These are phyloP conservation scores for Lepiota brunneoincarnata DNA, from an alignment of 768 basidiomycete genomes.

Conservation along the genomic window DNA sequence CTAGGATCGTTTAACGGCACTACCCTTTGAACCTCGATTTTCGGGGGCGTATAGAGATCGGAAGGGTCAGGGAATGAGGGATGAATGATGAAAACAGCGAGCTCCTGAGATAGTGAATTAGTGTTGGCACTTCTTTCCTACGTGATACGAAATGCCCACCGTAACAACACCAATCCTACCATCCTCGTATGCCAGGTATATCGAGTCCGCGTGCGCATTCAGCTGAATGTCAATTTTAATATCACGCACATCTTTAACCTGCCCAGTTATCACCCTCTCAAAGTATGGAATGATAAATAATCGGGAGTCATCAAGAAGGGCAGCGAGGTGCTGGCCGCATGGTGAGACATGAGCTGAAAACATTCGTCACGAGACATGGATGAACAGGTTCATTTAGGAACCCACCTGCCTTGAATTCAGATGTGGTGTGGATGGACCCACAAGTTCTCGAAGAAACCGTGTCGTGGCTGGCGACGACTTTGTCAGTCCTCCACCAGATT, in stretches of 20 bases:
- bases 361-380: background rate
- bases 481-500: too few species aligned
- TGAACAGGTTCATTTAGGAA: background rate
- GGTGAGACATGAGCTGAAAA: slow-evolving; percentile 42
- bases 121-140: background rate
- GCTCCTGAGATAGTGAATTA: background rate
- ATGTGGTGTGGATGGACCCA: too few species aligned
- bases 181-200: slow-evolving; percentile 47
- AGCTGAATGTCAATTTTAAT: slow-evolving; percentile 39
- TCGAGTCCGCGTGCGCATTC: slow-evolving; percentile 32
- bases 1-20: slow-evolving; percentile 26
- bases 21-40: slow-evolving; percentile 11
- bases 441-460: too few species aligned
- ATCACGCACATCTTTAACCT: slow-evolving; percentile 25
- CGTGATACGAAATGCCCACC: slow-evolving; percentile 24
- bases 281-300: slow-evolving; percentile 42
- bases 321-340: slow-evolving; percentile 46
- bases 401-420: slow-evolving; percentile 41
- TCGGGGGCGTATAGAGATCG: slow-evolving; percentile 4
- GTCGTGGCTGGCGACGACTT: too few species aligned
- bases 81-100: slow-evolving; percentile 19
- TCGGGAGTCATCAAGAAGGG: slow-evolving; percentile 34
- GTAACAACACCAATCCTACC: slow-evolving; percentile 45
- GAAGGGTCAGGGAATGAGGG: slow-evolving; percentile 7
- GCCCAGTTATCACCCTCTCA: slow-evolving; percentile 28